A percentile compares a stretch with the other conserved stretches of the same genome.
These are phyloP conservation scores for Xylaria sp. DNA, from an alignment of 2,329 filamentous ascomycete genomes.

Conservation along the genomic window DNA sequence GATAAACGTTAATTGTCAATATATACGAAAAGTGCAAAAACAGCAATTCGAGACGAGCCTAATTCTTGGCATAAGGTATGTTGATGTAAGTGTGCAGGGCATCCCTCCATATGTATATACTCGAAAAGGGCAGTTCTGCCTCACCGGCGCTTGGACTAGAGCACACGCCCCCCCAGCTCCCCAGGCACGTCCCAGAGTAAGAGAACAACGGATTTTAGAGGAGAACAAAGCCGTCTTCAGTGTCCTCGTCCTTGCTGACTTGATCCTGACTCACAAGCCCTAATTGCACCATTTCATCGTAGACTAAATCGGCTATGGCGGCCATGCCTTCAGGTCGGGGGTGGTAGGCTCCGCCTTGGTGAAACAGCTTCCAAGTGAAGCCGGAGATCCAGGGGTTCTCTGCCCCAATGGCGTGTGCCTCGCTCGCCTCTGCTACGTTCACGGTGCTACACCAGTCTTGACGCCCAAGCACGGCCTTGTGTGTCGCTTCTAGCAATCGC, in stretches of 20 bases:
- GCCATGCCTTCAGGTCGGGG: constrained; percentile 48
- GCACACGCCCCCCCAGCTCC: constrained; percentile 22
- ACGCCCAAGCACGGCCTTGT: constrained; percentile 41
- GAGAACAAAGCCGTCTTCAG: constrained; percentile 35
- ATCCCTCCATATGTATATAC: constrained; percentile 16
- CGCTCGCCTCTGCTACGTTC: constrained; percentile 42
- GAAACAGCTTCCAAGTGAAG: constrained; percentile 46
- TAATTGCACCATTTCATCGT: constrained; percentile 43
- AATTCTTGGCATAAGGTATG: constrained; percentile 26
- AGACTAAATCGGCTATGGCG: constrained; percentile 46
- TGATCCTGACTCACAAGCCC: constrained; percentile 36
- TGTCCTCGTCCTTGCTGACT: constrained; percentile 23
- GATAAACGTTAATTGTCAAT: constrained; percentile 9
- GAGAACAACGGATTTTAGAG: constrained; percentile 26
- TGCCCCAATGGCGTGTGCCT: constrained; percentile 46
- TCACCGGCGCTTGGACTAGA: not conserved
- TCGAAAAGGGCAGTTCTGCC: constrained; percentile 11
- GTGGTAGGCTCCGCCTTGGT: constrained; percentile 46
- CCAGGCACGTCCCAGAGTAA: constrained; percentile 11
- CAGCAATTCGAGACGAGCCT: constrained; percentile 22
- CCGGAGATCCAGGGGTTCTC: constrained; percentile 49
- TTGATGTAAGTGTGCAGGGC: constrained; percentile 17
- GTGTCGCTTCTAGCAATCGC: constrained; percentile 44
- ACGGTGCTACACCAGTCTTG: constrained; percentile 47
- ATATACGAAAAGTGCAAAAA: constrained; percentile 1